Conservation (phyloP, 2,329 filamentous ascomycete species). For the Ophiostoma angusticollis region DNA sequence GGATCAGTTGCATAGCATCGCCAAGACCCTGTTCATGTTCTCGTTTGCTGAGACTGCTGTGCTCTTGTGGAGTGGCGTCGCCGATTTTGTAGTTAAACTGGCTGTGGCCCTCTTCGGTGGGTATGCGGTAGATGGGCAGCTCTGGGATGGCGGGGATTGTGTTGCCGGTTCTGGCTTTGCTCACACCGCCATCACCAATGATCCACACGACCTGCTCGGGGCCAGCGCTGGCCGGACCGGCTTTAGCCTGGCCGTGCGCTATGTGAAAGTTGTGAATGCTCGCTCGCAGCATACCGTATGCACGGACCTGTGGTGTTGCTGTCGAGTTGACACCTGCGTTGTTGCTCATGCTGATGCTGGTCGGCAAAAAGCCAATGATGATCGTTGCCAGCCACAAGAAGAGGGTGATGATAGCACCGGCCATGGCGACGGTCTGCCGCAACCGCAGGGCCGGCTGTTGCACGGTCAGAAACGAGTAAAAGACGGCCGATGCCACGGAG, state of each 20-base stretch:
- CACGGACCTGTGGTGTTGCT: constrained; percentile 1
- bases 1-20: too few relatives aligned
- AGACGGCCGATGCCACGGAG: background rate
- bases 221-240: background rate
- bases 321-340: too few relatives aligned
- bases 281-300: constrained; percentile 10
- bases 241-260: background rate
- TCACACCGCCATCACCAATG: background rate
- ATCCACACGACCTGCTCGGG: too few relatives aligned
- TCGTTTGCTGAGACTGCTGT: too few relatives aligned
- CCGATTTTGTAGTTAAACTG: too few relatives aligned
- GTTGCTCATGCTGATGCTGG: background rate
- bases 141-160: too few relatives aligned
- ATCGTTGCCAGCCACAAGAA: constrained; percentile 7
- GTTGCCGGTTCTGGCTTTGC: too few relatives aligned
- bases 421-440: constrained; percentile 2
- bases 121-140: too few relatives aligned
- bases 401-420: constrained; percentile 3
- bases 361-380: constrained; percentile 6
- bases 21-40: too few relatives aligned
- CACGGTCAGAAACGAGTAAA: constrained; percentile 1
- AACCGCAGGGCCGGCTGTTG: constrained; percentile 8
- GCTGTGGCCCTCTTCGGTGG: too few relatives aligned
- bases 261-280: constrained; percentile 9
- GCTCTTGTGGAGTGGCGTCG: too few relatives aligned